A percentile compares a stretch with the other conserved stretches of the same genome.
These are phyloP conservation scores for Suillus subaureus DNA, from an alignment of 768 basidiomycete genomes.

Conservation along the genomic window DNA sequence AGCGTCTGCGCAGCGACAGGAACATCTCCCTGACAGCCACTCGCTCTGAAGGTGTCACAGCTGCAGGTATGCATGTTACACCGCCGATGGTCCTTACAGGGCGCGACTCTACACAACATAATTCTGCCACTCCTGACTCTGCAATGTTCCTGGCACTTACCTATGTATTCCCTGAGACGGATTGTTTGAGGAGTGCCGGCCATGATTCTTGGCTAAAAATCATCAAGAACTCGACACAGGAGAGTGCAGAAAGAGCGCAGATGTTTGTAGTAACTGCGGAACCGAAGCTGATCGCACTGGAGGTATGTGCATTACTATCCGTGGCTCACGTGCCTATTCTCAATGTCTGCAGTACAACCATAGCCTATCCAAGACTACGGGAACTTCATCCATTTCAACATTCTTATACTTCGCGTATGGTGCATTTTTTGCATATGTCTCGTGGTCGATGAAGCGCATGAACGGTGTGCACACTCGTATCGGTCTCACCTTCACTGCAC, in stretches of 20 bases:
- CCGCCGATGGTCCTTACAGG: conserved; percentile 80
- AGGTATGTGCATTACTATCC: conserved; percentile 37
- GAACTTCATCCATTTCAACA: conserved; percentile 63
- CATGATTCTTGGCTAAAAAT: conserved; percentile 67
- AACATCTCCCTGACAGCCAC: conserved; percentile 64
- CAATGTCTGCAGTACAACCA: conserved; percentile 51
- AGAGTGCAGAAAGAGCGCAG: conserved; percentile 32
- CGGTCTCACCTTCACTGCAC: conserved; percentile 90
- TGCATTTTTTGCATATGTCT: conserved; percentile 74
- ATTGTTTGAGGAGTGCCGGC: conserved; percentile 64
- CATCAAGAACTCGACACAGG: conserved; percentile 45
- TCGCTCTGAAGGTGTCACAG: conserved; percentile 50
- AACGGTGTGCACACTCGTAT: conserved; percentile 86
- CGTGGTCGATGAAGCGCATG: conserved; percentile 74
- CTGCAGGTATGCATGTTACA: conserved; percentile 66
- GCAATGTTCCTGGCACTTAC: conserved; percentile 78
- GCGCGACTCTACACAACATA: conserved; percentile 56
- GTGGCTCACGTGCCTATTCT: conserved; percentile 9
- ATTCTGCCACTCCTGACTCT: conserved; percentile 54
- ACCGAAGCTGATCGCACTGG: conserved; percentile 46
- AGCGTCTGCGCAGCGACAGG: conserved; percentile 50
- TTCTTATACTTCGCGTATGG: conserved; percentile 79
- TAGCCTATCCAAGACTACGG: conserved; percentile 44
- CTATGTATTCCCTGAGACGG: conserved; percentile 78
- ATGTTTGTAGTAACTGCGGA: conserved; percentile 43